phyloP scores from a whole-genome alignment of 169 alveolate genomes.

The Theileria orientalis region DNA sequence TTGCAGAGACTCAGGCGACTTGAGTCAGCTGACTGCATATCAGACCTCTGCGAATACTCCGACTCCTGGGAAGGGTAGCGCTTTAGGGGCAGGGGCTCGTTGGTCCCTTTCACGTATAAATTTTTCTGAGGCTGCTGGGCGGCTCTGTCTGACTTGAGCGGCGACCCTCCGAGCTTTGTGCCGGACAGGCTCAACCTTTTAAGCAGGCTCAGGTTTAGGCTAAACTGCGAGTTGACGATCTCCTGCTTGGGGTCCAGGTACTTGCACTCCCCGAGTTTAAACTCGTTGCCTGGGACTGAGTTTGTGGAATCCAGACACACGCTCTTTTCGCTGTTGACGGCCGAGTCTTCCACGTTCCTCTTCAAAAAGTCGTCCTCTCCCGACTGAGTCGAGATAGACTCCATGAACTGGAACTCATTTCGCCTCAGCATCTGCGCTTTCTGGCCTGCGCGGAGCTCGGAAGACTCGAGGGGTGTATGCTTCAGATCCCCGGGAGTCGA shows the following conservation, averaged over 20 bases:
- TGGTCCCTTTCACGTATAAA: too few species aligned
- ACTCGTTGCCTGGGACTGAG: not conserved
- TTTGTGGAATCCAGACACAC: not conserved
- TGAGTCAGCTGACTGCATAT: too few species aligned
- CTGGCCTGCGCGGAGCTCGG: not conserved
- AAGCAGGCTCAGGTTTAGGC: not conserved
- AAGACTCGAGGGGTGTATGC: not conserved
- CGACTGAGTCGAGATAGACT: conserved; percentile 7
- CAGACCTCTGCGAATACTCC: too few species aligned
- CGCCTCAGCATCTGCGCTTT: not conserved
- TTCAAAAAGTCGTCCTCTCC: not conserved
- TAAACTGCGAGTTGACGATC: not conserved
- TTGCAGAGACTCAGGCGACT: too few species aligned
- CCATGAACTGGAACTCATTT: conserved; percentile 7
- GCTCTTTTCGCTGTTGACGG: not conserved
- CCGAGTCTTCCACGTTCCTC: not conserved
- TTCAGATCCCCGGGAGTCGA: not conserved
- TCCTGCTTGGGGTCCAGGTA: conserved; percentile 2
- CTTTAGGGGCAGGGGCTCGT: too few species aligned
- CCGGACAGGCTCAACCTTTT: too few species aligned
- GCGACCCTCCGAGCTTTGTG: too few species aligned
- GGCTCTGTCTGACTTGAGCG: too few species aligned
- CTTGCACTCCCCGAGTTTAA: conserved; percentile 2
- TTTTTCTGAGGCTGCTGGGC: too few species aligned
- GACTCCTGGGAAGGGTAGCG: too few species aligned